Percentiles rank a stretch among this genome's conserved stretches.
These are phyloP conservation scores for Dispira parvispora DNA, from an alignment of 192 early-diverging fungal genomes.

Conservation along the genomic window DNA sequence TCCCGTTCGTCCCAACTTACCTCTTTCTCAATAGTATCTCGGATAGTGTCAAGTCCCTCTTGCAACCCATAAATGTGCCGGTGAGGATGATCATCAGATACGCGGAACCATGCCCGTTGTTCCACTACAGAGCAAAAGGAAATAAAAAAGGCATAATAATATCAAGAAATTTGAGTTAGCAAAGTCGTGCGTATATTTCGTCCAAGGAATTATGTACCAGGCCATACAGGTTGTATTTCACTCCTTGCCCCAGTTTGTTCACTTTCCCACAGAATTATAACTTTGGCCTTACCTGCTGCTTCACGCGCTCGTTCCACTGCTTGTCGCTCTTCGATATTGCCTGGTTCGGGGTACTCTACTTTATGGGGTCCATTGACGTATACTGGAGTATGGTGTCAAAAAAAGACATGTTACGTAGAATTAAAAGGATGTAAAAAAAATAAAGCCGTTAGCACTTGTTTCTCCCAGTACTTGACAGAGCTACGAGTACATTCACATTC, in stretches of 20 bases:
- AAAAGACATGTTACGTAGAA: no score
- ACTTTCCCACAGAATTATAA: neutral
- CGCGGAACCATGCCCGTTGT: neutral
- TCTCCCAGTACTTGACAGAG: no score
- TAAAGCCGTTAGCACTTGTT: no score
- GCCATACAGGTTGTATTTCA: neutral
- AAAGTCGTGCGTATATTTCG: neutral
- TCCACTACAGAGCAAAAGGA: neutral
- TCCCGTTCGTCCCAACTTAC: neutral
- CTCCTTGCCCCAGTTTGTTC: neutral
- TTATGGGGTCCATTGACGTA: neutral
- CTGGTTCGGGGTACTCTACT: neutral
- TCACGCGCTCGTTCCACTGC: neutral
- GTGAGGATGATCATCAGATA: neutral
- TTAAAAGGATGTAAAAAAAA: no score
- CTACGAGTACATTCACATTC: no score
- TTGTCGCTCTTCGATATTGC: neutral
- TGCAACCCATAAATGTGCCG: neutral
- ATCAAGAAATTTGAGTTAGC: neutral
- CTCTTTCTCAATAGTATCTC: neutral
- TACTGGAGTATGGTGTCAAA: no score
- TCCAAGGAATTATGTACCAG: neutral
- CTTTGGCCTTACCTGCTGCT: neutral
- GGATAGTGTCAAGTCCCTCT: neutral
- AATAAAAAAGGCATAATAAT: neutral